phyloP scores from a whole-genome alignment of 2,329 filamentous ascomycete genomes.

The Elsinoe batatas region DNA sequence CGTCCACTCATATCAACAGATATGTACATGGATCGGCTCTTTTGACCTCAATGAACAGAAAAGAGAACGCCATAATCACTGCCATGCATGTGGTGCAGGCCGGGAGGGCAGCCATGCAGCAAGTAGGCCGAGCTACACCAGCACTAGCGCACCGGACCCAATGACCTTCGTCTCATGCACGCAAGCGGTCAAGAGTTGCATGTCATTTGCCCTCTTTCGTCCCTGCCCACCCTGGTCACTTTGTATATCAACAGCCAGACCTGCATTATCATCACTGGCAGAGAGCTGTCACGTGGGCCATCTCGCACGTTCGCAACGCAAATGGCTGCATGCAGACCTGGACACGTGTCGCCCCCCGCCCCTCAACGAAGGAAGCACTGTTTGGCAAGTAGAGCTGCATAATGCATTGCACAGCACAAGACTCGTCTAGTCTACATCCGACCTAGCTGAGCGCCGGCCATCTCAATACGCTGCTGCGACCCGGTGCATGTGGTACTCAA shows the following conservation, averaged over 20 bases:
- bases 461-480: background rate
- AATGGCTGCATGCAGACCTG: too few relatives aligned
- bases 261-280: too few relatives aligned
- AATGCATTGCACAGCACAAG: too few relatives aligned
- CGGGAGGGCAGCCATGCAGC: background rate
- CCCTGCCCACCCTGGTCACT: background rate
- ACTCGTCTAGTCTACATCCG: too few relatives aligned
- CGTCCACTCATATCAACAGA: background rate
- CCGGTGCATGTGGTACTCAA: conserved; percentile 5
- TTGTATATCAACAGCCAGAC: too few relatives aligned
- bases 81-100: background rate
- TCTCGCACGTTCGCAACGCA: too few relatives aligned
- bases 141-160: background rate
- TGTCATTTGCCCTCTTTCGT: background rate
- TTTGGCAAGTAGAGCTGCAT: too few relatives aligned
- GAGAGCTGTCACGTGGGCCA: too few relatives aligned
- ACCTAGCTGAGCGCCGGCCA: too few relatives aligned
- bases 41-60: background rate
- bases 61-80: background rate
- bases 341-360: too few relatives aligned
- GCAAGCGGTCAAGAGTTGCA: background rate
- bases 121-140: too few relatives aligned
- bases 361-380: too few relatives aligned
- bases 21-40: background rate
- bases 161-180: background rate